These are phyloP conservation scores for Liriodendron chinense DNA, from an alignment of 164 flowering plant species.

Conservation along the genomic window DNA sequence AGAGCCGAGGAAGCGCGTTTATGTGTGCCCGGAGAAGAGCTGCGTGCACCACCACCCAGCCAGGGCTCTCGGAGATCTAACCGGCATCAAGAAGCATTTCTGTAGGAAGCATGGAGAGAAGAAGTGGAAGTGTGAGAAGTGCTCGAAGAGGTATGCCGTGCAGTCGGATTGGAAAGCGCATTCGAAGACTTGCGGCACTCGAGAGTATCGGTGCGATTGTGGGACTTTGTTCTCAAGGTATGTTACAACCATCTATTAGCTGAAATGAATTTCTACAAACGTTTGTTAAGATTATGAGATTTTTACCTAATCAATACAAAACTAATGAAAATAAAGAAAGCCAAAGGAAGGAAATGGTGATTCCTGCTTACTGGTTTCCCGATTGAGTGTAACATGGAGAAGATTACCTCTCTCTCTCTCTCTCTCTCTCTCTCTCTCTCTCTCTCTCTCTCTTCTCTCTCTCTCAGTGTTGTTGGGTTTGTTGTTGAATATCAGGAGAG, in stretches of 20 bases:
- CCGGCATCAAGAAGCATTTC: constrained; percentile 93
- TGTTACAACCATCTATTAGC: background rate
- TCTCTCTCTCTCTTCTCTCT: background rate
- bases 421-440: background rate
- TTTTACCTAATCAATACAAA: too few relatives aligned
- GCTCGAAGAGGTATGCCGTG: constrained; percentile 88
- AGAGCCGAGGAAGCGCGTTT: constrained; percentile 70
- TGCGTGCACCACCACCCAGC: constrained; percentile 92
- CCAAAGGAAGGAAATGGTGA: too few relatives aligned
- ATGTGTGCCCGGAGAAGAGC: constrained; percentile 83
- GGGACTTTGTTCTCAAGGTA: constrained; percentile 92
- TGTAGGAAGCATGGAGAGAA: constrained; percentile 95
- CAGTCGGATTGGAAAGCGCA: constrained; percentile 97
- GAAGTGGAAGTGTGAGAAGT: constrained; percentile 98
- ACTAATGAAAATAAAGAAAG: too few relatives aligned
- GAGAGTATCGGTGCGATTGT: constrained; percentile 90
- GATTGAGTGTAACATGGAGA: too few relatives aligned
- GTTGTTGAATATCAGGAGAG: constrained; percentile 48
- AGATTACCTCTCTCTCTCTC: background rate
- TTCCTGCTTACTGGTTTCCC: too few relatives aligned
- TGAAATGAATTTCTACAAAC: too few relatives aligned
- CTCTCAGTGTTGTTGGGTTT: background rate
- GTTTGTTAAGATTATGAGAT: too few relatives aligned
- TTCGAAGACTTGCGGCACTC: constrained; percentile 87
- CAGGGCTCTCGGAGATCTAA: constrained; percentile 92